Base-by-base conservation (phyloP, 2,329 filamentous ascomycete species). In the Alternaria infectoria region DNA sequence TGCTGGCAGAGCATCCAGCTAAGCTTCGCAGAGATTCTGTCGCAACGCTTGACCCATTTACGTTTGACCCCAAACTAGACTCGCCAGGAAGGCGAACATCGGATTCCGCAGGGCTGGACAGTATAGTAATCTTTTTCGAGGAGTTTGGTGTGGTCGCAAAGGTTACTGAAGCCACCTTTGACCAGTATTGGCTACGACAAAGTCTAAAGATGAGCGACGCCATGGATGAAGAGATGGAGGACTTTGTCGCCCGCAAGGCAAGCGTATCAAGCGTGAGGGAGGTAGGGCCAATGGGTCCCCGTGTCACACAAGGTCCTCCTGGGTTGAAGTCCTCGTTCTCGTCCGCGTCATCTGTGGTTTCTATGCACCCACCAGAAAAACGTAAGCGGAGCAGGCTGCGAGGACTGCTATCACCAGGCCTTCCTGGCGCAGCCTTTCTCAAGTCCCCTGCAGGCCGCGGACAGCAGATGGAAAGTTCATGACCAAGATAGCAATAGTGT, bases 41-140 rank as follows among this genome's bases (percentile, higher is more conserved):
- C 12, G 81, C 80, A 21, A 81, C 74, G 17, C 64, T 81, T 55
- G 79, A 82, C 25, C 73, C 77, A 2, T 82, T 82, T 40, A 65
- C 64, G 44, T 61, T 82, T 51, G 65, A 68, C 26, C 54, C 61
- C 43, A 67, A 65, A n/a, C 54, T 61, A 44, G 66, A 69, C 17
- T 55, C 66, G 23, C 55, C 62, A 49, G 62, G 58, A 25, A 69
- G 63, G 62, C 69, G 69, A 23, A 64, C 65, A 44, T 75, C 74
- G 12, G 74, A 79, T 54, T 40, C 69, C 45, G 55, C 69, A 23
- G 69, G 65, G 6, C 65, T 79, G 17, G 81, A 84, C 21, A 76
- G 80, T 26, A 74, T 83, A n/a, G 79, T 80, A 51, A 75, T 76
- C 45, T 83, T 79, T 69, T 82, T 84, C 54, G 75, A 80, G 21